Evolutionary conservation across 2,329 filamentous ascomycete species (phyloP).

Genomic region (Phaeophleospora eucalypticola): DNA sequence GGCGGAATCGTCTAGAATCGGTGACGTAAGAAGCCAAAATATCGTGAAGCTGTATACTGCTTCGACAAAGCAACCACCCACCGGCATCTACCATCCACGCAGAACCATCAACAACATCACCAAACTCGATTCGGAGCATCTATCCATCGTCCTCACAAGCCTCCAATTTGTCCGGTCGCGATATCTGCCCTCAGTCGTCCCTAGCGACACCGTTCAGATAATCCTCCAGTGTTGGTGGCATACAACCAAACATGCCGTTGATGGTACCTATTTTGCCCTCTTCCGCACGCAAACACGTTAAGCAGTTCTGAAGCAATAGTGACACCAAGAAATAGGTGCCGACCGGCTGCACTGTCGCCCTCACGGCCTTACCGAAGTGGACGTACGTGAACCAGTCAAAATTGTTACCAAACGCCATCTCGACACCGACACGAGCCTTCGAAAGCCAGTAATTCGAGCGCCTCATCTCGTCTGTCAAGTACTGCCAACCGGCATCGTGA

Average conservation of each 20-base stretch:
- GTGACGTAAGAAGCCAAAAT: background rate
- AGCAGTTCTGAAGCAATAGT: conserved; percentile 1
- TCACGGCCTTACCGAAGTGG: background rate
- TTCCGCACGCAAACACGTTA: background rate
- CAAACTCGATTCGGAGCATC: background rate
- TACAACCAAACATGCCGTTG: background rate
- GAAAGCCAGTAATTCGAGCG: background rate
- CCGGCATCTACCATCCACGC: background rate
- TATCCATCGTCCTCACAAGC: background rate
- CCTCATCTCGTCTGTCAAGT: background rate
- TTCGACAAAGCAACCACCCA: background rate
- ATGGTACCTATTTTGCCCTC: background rate
- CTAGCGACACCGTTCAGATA: background rate
- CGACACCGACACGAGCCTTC: background rate
- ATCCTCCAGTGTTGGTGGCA: background rate
- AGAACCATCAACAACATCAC: background rate
- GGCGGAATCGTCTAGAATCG: background rate
- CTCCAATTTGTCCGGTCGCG: background rate
- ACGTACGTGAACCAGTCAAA: background rate
- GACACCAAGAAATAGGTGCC: background rate
- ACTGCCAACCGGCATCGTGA: background rate
- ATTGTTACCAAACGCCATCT: background rate
- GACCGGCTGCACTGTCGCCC: background rate
- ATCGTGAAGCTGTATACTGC: background rate
- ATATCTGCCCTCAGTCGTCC: background rate